phyloP scores from a whole-genome alignment of 2,329 filamentous ascomycete genomes.

The Daldinia eschscholtzii region DNA sequence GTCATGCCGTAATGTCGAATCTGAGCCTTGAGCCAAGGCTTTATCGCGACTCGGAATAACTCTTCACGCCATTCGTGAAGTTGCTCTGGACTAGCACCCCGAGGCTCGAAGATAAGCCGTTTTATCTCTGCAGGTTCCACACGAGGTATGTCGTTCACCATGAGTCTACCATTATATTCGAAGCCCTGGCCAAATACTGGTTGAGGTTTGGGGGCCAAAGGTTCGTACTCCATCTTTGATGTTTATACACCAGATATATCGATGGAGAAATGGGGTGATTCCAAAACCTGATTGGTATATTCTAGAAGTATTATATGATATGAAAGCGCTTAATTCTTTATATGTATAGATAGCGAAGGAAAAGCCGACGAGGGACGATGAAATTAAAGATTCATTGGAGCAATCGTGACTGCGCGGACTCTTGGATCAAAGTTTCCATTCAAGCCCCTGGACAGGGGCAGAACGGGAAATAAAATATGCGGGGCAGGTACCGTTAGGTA shows the following conservation, averaged over 20 bases:
- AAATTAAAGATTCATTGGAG: neutral
- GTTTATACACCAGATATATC: neutral
- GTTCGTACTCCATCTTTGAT: constrained; percentile 13
- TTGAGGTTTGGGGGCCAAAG: constrained; percentile 17
- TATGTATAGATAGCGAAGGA: neutral
- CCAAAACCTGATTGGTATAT: neutral
- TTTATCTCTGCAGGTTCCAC: constrained; percentile 17
- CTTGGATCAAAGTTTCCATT: neutral
- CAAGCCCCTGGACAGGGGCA: neutral
- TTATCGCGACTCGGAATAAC: neutral
- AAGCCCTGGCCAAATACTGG: constrained; percentile 25
- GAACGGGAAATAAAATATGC: neutral
- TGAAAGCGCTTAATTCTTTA: neutral
- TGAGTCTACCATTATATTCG: constrained; percentile 21
- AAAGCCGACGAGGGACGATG: neutral
- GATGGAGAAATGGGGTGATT: neutral
- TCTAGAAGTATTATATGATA: neutral
- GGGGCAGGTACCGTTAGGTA: neutral
- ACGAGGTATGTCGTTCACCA: constrained; percentile 23
- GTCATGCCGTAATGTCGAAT: constrained; percentile 22
- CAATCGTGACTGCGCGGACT: neutral
- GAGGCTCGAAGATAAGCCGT: constrained; percentile 18
- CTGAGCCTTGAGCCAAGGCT: constrained; percentile 23
- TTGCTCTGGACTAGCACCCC: neutral
- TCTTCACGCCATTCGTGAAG: constrained; percentile 10